These are phyloP conservation scores for Aspergillus aculeatinus DNA, from an alignment of 2,329 filamentous ascomycete species.

Conservation along the genomic window DNA sequence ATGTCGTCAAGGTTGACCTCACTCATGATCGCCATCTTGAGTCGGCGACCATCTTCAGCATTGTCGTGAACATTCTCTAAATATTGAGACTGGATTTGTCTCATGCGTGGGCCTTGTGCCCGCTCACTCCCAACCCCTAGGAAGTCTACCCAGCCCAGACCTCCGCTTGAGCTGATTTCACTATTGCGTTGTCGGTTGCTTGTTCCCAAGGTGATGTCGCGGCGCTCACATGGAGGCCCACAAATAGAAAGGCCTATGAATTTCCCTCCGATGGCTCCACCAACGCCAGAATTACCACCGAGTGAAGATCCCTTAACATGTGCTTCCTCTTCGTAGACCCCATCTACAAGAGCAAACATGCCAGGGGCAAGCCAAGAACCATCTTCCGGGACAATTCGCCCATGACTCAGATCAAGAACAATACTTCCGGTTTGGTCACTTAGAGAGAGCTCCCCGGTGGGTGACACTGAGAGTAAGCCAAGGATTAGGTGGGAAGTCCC, in stretches of 20 bases:
- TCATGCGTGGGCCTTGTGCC: constrained; percentile 79
- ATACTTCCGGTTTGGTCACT: constrained; percentile 89
- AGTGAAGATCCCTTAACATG: constrained; percentile 64
- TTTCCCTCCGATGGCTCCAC: constrained; percentile 85
- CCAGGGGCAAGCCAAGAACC: constrained; percentile 91
- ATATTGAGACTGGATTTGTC: constrained; percentile 70
- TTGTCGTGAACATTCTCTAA: constrained; percentile 42
- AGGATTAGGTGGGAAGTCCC: constrained; percentile 83
- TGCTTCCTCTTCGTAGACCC: constrained; percentile 94
- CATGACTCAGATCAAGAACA: constrained; percentile 75
- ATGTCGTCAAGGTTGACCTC: constrained; percentile 86
- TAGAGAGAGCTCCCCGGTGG: constrained; percentile 77
- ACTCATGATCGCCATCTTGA: constrained; percentile 71
- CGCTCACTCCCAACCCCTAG: constrained; percentile 87
- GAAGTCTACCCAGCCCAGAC: constrained; percentile 97
- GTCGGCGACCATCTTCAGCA: constrained; percentile 31
- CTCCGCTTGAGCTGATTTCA: constrained; percentile 61
- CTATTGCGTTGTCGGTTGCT: constrained; percentile 46
- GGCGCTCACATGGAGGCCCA: constrained; percentile 85
- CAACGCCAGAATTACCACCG: constrained; percentile 76
- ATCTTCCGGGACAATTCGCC: constrained; percentile 77
- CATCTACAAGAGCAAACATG: constrained; percentile 93
- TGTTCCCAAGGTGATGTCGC: constrained; percentile 74
- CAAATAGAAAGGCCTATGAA: constrained; percentile 90
- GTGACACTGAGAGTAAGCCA: constrained; percentile 76